Evolutionary conservation across 805 yeast genomes (phyloP), one percentile per base, ranked within the genome.

Genomic region (Wickerhamomyces xylosicus): DNA sequence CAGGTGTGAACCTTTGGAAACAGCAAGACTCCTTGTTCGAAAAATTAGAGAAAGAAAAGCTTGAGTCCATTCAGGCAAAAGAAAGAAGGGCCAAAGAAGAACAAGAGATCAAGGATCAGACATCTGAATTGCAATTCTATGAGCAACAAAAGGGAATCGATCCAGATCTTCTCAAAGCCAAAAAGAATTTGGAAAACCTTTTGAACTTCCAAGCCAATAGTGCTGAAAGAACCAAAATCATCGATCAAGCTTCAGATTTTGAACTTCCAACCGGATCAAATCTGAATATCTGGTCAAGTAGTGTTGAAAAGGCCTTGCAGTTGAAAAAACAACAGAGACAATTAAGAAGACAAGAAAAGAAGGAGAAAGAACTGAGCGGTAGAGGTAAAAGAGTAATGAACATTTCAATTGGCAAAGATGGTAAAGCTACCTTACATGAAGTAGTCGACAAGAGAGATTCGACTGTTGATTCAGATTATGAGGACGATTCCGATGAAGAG

Each of bases 231-330:
- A 92, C 98, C 0, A 77, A 75, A 48, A 86, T 92, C 45, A 89
- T 94, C 31, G 99, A 92, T 56, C 80, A 85, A 54, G 96, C 94
- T 0, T 76, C 95, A 5, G 98, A 92, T 56, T 85, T 74, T 55
- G 94, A 85, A 37, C 59, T 79, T 40, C 61, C 68, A 28, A 74
- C 85, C 0, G 63, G 64, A 3, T 61, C 71, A 1, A 69, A 67
- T 25, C 52, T 70, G 31, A 80, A 74, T 47, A 63, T 80, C 45
- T 92, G 98, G 97, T 78, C 95, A 0, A 64, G 68, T 31, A 79
- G 95, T 1, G 69, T 79, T 38, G 97, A 94, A 49, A 74, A 92
- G 48, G 97, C 97, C 0, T 64, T 86, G 41, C 86, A 85, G 54
- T 63, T 92, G 49, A 86, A 87, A 56, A 77, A 77, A 47, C 97